phyloP scores from a whole-genome alignment of 345 rosid species.

The Gossypium sturtianum region DNA sequence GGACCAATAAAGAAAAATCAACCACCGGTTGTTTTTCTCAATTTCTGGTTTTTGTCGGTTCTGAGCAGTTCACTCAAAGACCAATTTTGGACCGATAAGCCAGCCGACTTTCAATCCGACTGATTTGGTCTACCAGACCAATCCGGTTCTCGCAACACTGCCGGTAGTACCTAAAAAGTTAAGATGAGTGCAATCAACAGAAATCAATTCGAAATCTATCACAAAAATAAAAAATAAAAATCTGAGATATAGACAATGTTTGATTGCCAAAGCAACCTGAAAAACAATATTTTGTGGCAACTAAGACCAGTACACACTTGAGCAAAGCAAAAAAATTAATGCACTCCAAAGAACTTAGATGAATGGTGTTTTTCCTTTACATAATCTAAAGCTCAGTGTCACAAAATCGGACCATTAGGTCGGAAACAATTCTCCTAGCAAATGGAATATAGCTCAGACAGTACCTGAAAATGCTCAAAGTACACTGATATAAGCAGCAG shows the following conservation, averaged over 20 bases:
- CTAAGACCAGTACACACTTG: background rate
- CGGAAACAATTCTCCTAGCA: conserved; percentile 74
- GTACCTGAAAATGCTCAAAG: conserved; percentile 64
- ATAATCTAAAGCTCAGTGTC: conserved; percentile 70
- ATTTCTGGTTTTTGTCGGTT: too few species aligned
- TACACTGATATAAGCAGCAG: background rate
- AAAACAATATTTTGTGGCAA: background rate
- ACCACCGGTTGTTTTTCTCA: too few species aligned
- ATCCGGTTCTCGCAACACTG: too few species aligned
- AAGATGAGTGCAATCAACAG: background rate
- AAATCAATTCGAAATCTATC: background rate
- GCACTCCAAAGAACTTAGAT: background rate
- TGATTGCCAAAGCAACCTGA: background rate
- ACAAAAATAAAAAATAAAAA: background rate
- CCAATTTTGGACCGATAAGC: too few species aligned
- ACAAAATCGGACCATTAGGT: conserved; percentile 64
- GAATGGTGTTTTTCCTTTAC: background rate
- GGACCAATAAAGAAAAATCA: too few species aligned
- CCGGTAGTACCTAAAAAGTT: too few species aligned
- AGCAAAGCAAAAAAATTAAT: conserved; percentile 1
- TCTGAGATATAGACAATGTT: background rate
- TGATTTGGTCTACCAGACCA: too few species aligned
- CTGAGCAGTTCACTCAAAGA: too few species aligned
- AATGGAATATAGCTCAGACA: conserved; percentile 86
- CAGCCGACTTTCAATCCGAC: too few species aligned